Evolutionary conservation across 345 rosid species (phyloP).

Genomic region (Firmiana major): DNA sequence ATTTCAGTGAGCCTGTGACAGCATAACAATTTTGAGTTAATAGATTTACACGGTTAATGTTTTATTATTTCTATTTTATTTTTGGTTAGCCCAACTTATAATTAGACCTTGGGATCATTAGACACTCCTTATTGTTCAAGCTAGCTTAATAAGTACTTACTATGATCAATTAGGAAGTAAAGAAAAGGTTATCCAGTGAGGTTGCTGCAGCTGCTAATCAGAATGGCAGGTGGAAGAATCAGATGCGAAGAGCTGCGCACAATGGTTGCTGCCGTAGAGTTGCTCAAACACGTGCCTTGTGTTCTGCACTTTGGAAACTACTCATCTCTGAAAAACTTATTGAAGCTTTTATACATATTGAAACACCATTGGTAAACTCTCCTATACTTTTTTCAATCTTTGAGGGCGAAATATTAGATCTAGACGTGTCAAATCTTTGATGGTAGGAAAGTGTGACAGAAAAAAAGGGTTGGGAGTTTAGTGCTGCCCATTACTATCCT

Average conservation of each 20-base stretch:
- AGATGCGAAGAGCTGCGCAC: slow-evolving; percentile 87
- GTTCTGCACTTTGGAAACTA: slow-evolving; percentile 82
- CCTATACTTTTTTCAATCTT: slow-evolving; percentile 12
- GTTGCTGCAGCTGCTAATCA: slow-evolving; percentile 82
- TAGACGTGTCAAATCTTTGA: background rate
- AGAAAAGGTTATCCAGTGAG: slow-evolving; percentile 78
- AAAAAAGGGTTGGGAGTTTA: background rate
- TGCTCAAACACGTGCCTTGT: slow-evolving; percentile 76
- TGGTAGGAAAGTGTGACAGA: background rate
- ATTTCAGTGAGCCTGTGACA: slow-evolving; percentile 18
- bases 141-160: slow-evolving; percentile 24
- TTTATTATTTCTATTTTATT: background rate
- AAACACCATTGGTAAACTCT: slow-evolving; percentile 76
- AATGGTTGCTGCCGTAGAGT: slow-evolving; percentile 95
- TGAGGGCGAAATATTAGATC: slow-evolving; percentile 9
- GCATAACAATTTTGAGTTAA: slow-evolving; percentile 3
- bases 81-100: background rate
- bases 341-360: slow-evolving; percentile 56
- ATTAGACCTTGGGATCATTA: background rate
- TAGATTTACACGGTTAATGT: background rate
- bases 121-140: slow-evolving; percentile 13
- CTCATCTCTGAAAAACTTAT: slow-evolving; percentile 69
- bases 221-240: slow-evolving; percentile 95
- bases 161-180: slow-evolving; percentile 60
- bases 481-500: background rate